These are phyloP conservation scores for Cyclospora cayetanensis DNA, from an alignment of 169 alveolate genomes.

Conservation along the genomic window DNA sequence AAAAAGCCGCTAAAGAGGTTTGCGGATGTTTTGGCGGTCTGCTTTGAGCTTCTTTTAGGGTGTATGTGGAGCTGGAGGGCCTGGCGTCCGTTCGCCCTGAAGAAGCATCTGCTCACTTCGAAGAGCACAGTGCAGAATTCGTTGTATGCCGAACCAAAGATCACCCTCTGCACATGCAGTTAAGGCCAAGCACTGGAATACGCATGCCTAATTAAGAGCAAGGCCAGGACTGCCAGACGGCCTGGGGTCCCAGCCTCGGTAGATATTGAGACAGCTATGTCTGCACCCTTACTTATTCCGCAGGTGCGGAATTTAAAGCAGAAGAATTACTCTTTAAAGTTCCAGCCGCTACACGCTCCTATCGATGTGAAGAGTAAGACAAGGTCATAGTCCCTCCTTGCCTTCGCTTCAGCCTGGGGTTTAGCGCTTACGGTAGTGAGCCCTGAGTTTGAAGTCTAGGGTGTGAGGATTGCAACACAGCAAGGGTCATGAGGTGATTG, in stretches of 20 bases:
- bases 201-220: too few relatives aligned
- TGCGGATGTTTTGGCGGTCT: neutral
- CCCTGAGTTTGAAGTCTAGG: too few relatives aligned
- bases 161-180: too few relatives aligned
- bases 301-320: slow-evolving; percentile 50
- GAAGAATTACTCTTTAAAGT: slow-evolving; percentile 10
- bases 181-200: too few relatives aligned
- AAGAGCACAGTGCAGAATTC: slow-evolving; percentile 30
- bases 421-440: too few relatives aligned
- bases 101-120: slow-evolving; percentile 25
- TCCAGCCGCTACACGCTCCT: slow-evolving; percentile 30
- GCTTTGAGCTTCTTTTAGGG: neutral
- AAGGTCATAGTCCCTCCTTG: too few relatives aligned
- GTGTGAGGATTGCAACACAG: too few relatives aligned
- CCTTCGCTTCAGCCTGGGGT: too few relatives aligned
- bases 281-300: neutral
- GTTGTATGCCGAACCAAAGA: slow-evolving; percentile 45
- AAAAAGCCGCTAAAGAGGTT: neutral
- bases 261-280: too few relatives aligned
- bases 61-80: slow-evolving; percentile 51
- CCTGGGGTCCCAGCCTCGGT: too few relatives aligned
- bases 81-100: neutral
- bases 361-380: slow-evolving; percentile 38
- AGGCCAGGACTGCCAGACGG: too few relatives aligned
- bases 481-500: too few relatives aligned